Base-by-base conservation (phyloP, 306 rosid species). In the Astragalus glycyphyllos region DNA sequence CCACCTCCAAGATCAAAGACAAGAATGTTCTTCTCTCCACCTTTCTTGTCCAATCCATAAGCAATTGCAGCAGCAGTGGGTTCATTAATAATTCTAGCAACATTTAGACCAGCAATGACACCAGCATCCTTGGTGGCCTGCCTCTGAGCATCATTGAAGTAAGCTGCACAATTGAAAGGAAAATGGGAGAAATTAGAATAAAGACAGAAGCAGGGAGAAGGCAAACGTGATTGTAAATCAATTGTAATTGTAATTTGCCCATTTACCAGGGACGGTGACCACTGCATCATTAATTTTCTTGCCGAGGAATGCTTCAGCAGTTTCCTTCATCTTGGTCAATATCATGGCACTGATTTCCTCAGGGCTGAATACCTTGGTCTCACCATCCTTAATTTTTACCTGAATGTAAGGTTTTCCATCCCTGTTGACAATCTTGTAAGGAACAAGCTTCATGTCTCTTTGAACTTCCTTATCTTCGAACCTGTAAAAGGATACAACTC, bases 41-140 rank as follows among this genome's bases (percentile, higher is more conserved):
- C 97, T 70, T 89, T 95, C 90, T 95, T 91, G 84, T 91, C 97
- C 91, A 95, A 78, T 54, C 99, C 99, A 72, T 91, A 95, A 0
- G 97, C 97, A 17, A 95, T 95, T 70, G 99, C 97, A 8, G 99
- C 99, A 14, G 97, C 99, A 0, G 97, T 95, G 31, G 99, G 99
- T 73, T 95, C 99, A 51, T 95, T 95, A 46, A 95, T 95, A 76
- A 95, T 95, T 77, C 99, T 85, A 50, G 97, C 97, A 81, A 91
- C 99, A 69, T 95, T 89, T n/a, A 95, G 79, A 40, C 99, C 99
- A 4, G 97, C 92, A 66, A 91, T 95, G 60, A 87, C 80, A 72
- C 99, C 97, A 0, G 99, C 99, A 79, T 95, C 99, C 96, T 95
- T 95, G 81, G 99, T 95, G 69, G 97, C 99, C 81, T 95, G 97